phyloP scores from a whole-genome alignment of 108 stramenopile species.

The Stephanodiscus minutulus region DNA sequence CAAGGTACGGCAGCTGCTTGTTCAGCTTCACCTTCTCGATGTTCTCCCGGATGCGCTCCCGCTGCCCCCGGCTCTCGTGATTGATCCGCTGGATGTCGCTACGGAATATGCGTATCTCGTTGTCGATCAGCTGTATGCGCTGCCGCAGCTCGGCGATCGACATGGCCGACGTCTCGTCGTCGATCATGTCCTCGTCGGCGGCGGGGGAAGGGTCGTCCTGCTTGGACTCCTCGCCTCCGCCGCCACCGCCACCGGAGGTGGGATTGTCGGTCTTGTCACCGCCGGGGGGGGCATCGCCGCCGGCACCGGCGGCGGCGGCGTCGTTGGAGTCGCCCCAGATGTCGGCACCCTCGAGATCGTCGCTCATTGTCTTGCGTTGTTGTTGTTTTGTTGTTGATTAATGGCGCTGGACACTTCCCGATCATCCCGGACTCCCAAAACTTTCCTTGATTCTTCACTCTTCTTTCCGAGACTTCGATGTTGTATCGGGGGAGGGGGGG shows the following conservation, averaged over 20 bases:
- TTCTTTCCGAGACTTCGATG: neutral
- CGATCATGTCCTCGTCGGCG: conserved; percentile 49
- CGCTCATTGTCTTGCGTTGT: conserved; percentile 45
- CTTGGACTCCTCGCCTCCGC: conserved; percentile 44
- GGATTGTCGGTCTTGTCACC: conserved; percentile 27
- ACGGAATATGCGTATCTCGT: conserved; percentile 97
- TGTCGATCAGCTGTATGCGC: conserved; percentile 95
- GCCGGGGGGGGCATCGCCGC: conserved; percentile 28
- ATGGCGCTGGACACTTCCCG: neutral
- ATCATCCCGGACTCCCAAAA: neutral
- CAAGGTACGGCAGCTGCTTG: conserved; percentile 99
- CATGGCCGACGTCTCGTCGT: conserved; percentile 89
- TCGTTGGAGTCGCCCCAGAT: conserved; percentile 89
- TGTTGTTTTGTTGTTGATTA: neutral
- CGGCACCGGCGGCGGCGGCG: conserved; percentile 31
- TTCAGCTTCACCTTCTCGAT: conserved; percentile 99
- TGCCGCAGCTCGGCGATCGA: conserved; percentile 91
- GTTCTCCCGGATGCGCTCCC: conserved; percentile 97
- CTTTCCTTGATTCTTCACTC: neutral
- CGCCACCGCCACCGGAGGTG: conserved; percentile 12
- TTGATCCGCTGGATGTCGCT: conserved; percentile 94
- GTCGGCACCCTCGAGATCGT: conserved; percentile 92
- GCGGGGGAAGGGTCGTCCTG: conserved; percentile 40
- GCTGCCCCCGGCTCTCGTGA: conserved; percentile 89
- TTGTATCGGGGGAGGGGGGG: no score